Conservation (phyloP, 2,329 filamentous ascomycete species). For the Xylaria polymorpha region DNA sequence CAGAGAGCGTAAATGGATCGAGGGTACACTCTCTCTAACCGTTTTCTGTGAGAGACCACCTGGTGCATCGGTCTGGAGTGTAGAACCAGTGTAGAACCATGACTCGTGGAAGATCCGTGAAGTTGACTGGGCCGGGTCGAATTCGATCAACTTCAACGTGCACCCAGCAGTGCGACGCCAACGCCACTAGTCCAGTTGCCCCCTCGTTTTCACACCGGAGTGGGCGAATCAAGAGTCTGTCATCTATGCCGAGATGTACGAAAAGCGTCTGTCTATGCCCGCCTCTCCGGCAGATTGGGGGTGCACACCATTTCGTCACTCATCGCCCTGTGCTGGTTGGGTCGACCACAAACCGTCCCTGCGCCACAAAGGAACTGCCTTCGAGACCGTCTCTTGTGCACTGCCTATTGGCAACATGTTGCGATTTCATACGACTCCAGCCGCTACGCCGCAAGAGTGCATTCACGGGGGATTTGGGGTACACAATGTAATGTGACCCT, state of each 20-base stretch:
- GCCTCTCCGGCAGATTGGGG: constrained; percentile 42
- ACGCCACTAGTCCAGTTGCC: constrained; percentile 43
- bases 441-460: constrained; percentile 14
- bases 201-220: constrained; percentile 37
- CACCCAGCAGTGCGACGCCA: constrained; percentile 25
- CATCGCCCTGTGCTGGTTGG: constrained; percentile 1
- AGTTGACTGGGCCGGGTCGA: constrained; percentile 19
- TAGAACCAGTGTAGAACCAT: neutral
- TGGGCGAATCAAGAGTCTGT: constrained; percentile 37
- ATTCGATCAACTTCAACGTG: constrained; percentile 11
- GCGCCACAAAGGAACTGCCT: constrained; percentile 24
- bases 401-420: constrained; percentile 8
- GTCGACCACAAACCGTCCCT: constrained; percentile 20
- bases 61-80: constrained; percentile 13
- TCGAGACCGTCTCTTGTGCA: constrained; percentile 5
- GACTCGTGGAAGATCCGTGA: constrained; percentile 13
- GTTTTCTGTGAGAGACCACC: neutral
- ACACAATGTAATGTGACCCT: constrained; percentile 28
- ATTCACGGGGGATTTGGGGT: constrained; percentile 17
- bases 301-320: constrained; percentile 29
- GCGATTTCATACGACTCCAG: no score
- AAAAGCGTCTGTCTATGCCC: constrained; percentile 35
- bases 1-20: constrained; percentile 3
- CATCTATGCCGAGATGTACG: constrained; percentile 39
- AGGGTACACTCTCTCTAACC: neutral